Base-by-base conservation (phyloP, 1,139 yeast species). In the Taiozyma sp. region DNA sequence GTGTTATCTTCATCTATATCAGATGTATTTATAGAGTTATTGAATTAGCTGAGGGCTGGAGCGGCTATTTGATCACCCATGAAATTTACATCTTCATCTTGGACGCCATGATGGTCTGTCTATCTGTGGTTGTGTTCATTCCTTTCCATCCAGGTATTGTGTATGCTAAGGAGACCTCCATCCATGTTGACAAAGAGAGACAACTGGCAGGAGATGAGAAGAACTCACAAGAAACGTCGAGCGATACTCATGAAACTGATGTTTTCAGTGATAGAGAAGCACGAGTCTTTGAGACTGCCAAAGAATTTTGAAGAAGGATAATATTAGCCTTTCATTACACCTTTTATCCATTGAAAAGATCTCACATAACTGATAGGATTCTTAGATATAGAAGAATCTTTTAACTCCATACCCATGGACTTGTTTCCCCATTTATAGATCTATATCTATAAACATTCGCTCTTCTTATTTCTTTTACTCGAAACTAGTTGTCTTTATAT, bases 1-100 rank as follows among this genome's bases (percentile, higher is more conserved):
- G 87, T 1, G 84, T 85, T 3, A 32, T 84, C 10, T 77, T 80
- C 13, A 76, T 90, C 43, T 87, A 79, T 61, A 76, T 81, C 49
- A 81, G 97, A 68, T 87, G 95, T 66, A 73, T 87, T 41, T 92
- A 89, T 69, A 80, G 97, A 69, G 83, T 90, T 50, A 80, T 83
- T 23, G 97, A 92, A 67, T 75, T 91, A 54, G 73, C 85, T 4
- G 80, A 84, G 62, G 97, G 97, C 16, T 91, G 91, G 82, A 49
- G 62, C 5, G 96, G 97, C 0, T 78, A 74, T 56, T 72, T 91
- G 57, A 84, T 89, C 52, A 69, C 72, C 1, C 84, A 83, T 60
- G 98, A 93, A 68, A 76, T 77, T 38, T 90, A 78, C 67, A 78
- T 92, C 59, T 77, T 92, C 75, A 79, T 83, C 10, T 75, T 92